These are phyloP conservation scores for Boletus barrowsii DNA, from an alignment of 768 basidiomycete species.

Conservation along the genomic window DNA sequence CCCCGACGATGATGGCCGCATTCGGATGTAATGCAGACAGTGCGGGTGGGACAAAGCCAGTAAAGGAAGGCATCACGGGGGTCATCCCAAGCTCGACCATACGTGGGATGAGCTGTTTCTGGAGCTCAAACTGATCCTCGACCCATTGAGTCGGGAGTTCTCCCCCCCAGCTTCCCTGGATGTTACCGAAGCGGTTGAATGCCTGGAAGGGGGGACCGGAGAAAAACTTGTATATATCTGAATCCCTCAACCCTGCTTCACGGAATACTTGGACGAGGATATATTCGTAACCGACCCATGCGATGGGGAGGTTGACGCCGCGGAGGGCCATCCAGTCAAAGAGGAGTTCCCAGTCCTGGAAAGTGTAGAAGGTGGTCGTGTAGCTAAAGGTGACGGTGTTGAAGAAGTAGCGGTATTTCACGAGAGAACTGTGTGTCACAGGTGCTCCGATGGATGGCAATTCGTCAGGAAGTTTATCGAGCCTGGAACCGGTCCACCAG, in stretches of 20 bases:
- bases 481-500: constrained; percentile 43
- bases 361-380: constrained; percentile 39
- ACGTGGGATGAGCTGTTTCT: constrained; percentile 35
- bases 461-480: constrained; percentile 27
- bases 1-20: constrained; percentile 35
- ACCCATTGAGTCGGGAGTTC: constrained; percentile 37
- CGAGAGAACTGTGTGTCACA: constrained; percentile 33
- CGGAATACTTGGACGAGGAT: constrained; percentile 35
- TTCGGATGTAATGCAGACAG: constrained; percentile 32
- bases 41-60: constrained; percentile 39
- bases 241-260: constrained; percentile 36
- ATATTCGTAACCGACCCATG: constrained; percentile 42
- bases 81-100: constrained; percentile 44
- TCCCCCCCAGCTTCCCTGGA: constrained; percentile 40
- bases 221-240: constrained; percentile 34
- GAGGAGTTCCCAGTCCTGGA: constrained; percentile 38
- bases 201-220: constrained; percentile 41
- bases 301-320: constrained; percentile 41
- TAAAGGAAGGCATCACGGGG: constrained; percentile 40
- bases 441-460: constrained; percentile 32
- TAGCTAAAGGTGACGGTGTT: constrained; percentile 44
- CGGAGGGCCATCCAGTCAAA: constrained; percentile 42
- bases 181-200: constrained; percentile 44
- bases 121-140: constrained; percentile 36
- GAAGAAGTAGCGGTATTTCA: constrained; percentile 40